These are phyloP conservation scores for Suillus lakei DNA, from an alignment of 768 basidiomycete genomes.

Conservation along the genomic window DNA sequence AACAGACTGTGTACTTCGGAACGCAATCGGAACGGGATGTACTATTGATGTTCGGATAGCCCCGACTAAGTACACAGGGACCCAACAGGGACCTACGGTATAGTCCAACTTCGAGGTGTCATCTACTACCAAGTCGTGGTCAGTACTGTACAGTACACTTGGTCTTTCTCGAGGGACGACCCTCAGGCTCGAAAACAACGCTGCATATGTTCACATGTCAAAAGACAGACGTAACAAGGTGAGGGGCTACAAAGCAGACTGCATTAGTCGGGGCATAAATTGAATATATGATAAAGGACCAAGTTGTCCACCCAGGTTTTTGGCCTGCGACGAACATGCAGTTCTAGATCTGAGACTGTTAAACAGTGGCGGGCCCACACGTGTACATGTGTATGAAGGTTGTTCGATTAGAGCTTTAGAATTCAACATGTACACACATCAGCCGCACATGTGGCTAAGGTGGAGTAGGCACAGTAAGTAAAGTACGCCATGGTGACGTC, in stretches of 20 bases:
- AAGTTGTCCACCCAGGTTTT: background rate
- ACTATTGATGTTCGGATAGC: background rate
- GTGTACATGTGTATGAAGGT: too few relatives aligned
- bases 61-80: background rate
- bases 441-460: background rate
- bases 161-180: too few relatives aligned
- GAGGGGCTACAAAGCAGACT: background rate
- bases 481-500: conserved; percentile 1
- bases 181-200: too few relatives aligned
- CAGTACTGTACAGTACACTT: too few relatives aligned
- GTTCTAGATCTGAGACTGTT: too few relatives aligned
- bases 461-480: background rate
- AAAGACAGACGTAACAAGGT: background rate
- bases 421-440: background rate
- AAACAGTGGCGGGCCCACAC: too few relatives aligned
- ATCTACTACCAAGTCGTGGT: too few relatives aligned
- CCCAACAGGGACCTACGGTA: background rate
- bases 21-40: too few relatives aligned
- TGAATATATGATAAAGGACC: too few relatives aligned
- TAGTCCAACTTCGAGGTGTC: background rate
- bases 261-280: background rate
- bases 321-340: background rate
- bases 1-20: too few relatives aligned
- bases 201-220: background rate
- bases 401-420: background rate